A percentile compares a stretch with the other conserved stretches of the same genome.
These are phyloP conservation scores for Gonapodya prolifera DNA, from an alignment of 192 early-diverging fungal genomes.

Conservation along the genomic window DNA sequence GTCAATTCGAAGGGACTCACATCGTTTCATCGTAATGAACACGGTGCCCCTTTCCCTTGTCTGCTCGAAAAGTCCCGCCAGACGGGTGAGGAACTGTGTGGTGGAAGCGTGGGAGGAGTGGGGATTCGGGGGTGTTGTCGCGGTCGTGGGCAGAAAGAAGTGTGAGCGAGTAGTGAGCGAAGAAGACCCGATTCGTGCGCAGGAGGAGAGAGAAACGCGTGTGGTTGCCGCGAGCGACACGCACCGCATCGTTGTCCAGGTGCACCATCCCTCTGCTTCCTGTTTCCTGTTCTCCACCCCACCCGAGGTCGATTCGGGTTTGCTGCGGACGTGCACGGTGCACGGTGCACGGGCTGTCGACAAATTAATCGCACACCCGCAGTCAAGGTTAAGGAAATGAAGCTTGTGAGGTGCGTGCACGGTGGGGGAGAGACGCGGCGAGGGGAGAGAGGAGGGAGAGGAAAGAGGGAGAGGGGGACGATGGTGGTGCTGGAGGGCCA, in stretches of 20 bases:
- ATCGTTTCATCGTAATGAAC: slow-evolving; percentile 11
- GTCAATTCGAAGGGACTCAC: not conserved
- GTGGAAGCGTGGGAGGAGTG: not conserved
- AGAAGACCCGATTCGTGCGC: not conserved
- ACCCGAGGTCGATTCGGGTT: too few relatives aligned
- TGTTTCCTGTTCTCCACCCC: too few relatives aligned
- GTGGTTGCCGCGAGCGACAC: not conserved
- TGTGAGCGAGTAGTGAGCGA: slow-evolving; percentile 2
- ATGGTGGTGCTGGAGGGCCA: too few relatives aligned
- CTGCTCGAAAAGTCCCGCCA: slow-evolving; percentile 5
- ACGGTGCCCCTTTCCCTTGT: slow-evolving; percentile 13
- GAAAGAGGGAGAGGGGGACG: too few relatives aligned
- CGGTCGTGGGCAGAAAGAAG: not conserved
- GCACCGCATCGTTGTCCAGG: not conserved
- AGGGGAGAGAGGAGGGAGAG: too few relatives aligned
- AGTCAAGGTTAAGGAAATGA: too few relatives aligned
- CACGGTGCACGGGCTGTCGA: too few relatives aligned
- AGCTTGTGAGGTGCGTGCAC: too few relatives aligned
- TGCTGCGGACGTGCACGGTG: too few relatives aligned
- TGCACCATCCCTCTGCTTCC: too few relatives aligned
- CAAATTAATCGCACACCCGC: too few relatives aligned
- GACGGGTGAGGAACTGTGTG: slow-evolving; percentile 5
- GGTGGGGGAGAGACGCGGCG: too few relatives aligned
- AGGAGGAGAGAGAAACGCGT: not conserved
- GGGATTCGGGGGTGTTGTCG: slow-evolving; percentile 4